Evolutionary conservation across 768 basidiomycete species (phyloP).

Genomic region (Lactarius sanguifluus): DNA sequence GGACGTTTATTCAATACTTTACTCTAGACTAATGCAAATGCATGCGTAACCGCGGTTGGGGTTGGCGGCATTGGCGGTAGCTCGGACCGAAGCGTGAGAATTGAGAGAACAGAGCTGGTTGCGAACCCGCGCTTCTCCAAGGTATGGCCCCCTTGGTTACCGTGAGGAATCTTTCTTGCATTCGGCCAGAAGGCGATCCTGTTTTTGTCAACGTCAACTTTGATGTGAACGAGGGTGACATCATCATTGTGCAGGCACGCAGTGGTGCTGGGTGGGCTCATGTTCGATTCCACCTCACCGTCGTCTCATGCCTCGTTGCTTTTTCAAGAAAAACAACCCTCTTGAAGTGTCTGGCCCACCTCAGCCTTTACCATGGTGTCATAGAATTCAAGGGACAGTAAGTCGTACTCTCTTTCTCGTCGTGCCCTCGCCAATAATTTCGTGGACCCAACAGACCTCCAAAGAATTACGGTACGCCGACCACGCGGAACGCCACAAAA

Average conservation of each 20-base stretch:
- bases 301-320: background rate
- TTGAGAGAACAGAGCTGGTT: background rate
- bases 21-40: slow-evolving; percentile 30
- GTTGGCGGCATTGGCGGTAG: background rate
- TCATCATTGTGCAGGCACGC: slow-evolving; percentile 74
- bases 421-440: background rate
- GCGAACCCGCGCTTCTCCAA: background rate
- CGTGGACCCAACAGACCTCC: slow-evolving; percentile 44
- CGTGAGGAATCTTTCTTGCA: slow-evolving; percentile 51
- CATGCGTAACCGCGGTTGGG: slow-evolving; percentile 1
- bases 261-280: slow-evolving; percentile 67
- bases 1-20: slow-evolving; percentile 24
- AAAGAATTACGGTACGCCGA: slow-evolving; percentile 45
- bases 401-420: slow-evolving; percentile 31
- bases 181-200: slow-evolving; percentile 44
- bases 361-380: slow-evolving; percentile 67
- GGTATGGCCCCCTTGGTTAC: slow-evolving; percentile 45
- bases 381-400: slow-evolving; percentile 68
- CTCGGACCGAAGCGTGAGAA: slow-evolving; percentile 24
- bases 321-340: slow-evolving; percentile 62
- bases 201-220: slow-evolving; percentile 66
- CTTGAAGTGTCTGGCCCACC: slow-evolving; percentile 80
- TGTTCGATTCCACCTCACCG: background rate
- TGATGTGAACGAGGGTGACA: slow-evolving; percentile 65
- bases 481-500: slow-evolving; percentile 8